phyloP scores from a whole-genome alignment of 805 yeast genomes.

The Kuraishia floccosa region DNA sequence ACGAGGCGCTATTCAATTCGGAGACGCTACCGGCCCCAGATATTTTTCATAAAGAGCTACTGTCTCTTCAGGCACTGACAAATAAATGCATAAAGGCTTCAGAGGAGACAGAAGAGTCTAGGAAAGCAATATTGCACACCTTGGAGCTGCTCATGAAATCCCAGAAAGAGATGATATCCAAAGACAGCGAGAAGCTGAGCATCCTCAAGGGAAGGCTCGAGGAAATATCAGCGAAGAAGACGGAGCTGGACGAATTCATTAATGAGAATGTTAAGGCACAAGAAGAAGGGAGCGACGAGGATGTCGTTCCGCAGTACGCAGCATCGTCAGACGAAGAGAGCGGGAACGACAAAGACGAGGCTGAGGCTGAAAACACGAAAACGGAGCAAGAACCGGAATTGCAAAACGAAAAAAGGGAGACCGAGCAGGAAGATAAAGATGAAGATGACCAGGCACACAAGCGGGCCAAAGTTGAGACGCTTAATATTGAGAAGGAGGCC shows the following conservation, averaged over 20 bases:
- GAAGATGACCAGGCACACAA: slow-evolving; percentile 3
- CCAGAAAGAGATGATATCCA: slow-evolving; percentile 12
- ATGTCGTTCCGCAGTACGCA: slow-evolving; percentile 4
- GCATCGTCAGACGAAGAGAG: slow-evolving; percentile 3
- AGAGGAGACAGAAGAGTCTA: slow-evolving; percentile 7
- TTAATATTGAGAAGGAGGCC: neutral
- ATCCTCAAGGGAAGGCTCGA: slow-evolving; percentile 9
- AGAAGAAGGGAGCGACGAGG: slow-evolving; percentile 8
- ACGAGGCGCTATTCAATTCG: slow-evolving; percentile 13
- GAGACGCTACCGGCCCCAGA: slow-evolving; percentile 20
- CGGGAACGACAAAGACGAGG: slow-evolving; percentile 1
- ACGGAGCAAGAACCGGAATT: neutral
- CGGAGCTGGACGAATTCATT: slow-evolving; percentile 5
- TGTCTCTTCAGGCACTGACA: slow-evolving; percentile 3
- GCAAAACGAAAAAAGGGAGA: slow-evolving; percentile 1
- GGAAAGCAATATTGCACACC: slow-evolving; percentile 12
- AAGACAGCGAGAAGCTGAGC: slow-evolving; percentile 7
- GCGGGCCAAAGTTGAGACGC: too few species aligned
- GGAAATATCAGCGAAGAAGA: slow-evolving; percentile 14
- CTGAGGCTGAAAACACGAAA: neutral
- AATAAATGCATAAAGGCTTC: slow-evolving; percentile 4
- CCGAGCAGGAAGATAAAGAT: neutral
- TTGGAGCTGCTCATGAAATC: slow-evolving; percentile 14
- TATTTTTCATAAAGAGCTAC: slow-evolving; percentile 8
- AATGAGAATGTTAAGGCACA: slow-evolving; percentile 5